phyloP scores from a whole-genome alignment of 352 stramenopile species.

The Globisporangium echinulatum region DNA sequence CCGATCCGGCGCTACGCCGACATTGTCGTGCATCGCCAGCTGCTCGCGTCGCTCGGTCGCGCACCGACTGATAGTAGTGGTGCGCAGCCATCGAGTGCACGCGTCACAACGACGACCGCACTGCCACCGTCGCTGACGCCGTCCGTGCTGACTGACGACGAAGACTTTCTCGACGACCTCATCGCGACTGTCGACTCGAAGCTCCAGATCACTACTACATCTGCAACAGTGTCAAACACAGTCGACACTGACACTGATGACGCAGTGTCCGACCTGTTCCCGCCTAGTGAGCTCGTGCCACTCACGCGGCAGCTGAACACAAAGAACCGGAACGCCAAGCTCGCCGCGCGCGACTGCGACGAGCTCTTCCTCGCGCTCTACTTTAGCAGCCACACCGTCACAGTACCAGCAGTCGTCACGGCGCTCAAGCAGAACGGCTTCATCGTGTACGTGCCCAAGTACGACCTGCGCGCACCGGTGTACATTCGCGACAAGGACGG shows the following conservation, averaged over 20 bases:
- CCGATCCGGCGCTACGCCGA: conserved; percentile 89
- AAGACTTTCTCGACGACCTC: conserved; percentile 62
- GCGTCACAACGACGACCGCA: conserved; percentile 2
- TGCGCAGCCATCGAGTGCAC: not conserved
- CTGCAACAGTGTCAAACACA: no score
- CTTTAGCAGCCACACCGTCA: conserved; percentile 85
- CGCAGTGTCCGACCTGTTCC: conserved; percentile 20
- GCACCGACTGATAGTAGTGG: not conserved
- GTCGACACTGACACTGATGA: not conserved
- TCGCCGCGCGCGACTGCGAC: conserved; percentile 84
- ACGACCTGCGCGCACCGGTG: conserved; percentile 88
- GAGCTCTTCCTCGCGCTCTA: conserved; percentile 91
- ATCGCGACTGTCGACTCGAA: conserved; percentile 59
- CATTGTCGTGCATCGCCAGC: conserved; percentile 88
- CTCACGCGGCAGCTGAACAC: conserved; percentile 87
- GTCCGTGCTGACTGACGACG: conserved; percentile 44
- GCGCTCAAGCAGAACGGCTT: conserved; percentile 90
- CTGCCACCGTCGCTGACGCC: conserved; percentile 42
- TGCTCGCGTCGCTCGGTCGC: conserved; percentile 49
- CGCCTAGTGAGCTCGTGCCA: conserved; percentile 57
- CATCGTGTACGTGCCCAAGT: conserved; percentile 90
- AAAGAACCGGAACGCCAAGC: conserved; percentile 87
- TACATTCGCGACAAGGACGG: conserved; percentile 87
- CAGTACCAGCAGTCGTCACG: conserved; percentile 84
- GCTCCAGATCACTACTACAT: conserved; percentile 21